These are phyloP conservation scores for Colletotrichum coccodes DNA, from an alignment of 2,329 filamentous ascomycete species.

Conservation along the genomic window DNA sequence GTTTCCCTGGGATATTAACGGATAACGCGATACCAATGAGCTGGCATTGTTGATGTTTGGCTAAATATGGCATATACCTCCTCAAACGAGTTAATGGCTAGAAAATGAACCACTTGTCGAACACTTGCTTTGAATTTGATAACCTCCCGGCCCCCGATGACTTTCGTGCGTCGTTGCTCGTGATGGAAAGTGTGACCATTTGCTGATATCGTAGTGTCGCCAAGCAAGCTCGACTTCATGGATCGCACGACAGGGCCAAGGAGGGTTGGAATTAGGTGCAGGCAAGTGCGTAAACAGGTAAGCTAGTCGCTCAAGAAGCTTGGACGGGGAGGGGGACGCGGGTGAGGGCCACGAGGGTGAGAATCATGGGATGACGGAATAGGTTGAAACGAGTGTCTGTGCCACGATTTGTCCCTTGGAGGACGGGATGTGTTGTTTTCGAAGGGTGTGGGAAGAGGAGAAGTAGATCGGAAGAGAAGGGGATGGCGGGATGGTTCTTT, in stretches of 20 bases:
- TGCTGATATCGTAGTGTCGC: neutral
- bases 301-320: neutral
- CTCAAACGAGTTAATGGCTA: slow-evolving; percentile 1
- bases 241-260: too few species aligned
- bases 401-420: neutral
- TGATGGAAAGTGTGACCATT: neutral
- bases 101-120: slow-evolving; percentile 19
- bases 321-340: neutral
- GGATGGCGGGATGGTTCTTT: neutral
- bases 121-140: neutral
- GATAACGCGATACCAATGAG: slow-evolving; percentile 29
- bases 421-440: neutral
- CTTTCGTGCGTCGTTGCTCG: neutral
- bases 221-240: too few species aligned
- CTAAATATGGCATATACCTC: slow-evolving; percentile 14
- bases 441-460: too few species aligned
- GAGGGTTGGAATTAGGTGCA: neutral
- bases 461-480: too few species aligned
- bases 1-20: neutral
- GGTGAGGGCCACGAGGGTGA: neutral
- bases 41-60: slow-evolving; percentile 28
- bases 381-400: slow-evolving; percentile 8
- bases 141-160: neutral
- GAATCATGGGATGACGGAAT: neutral
- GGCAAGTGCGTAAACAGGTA: neutral